Conservation (phyloP, 352 stramenopile genomes). For the Phytopythium cucurbitacearum region DNA sequence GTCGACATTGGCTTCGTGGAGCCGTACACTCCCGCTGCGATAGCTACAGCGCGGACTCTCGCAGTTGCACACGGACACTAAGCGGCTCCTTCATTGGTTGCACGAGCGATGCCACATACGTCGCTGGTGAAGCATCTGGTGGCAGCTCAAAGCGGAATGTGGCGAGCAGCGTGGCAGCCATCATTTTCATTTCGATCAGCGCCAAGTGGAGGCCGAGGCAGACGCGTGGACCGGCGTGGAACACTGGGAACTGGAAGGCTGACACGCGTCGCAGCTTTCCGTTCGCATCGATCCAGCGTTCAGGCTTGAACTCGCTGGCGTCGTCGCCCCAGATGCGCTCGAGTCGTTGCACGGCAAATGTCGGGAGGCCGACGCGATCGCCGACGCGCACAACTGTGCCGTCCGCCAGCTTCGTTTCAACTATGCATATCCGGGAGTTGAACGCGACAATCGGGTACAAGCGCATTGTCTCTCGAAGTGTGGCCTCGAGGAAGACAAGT, state of each 20-base stretch:
- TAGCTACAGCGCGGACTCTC: background rate
- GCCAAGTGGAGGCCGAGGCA: slow-evolving; percentile 35
- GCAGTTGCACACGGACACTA: background rate
- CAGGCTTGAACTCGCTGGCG: slow-evolving; percentile 52
- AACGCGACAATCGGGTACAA: slow-evolving; percentile 42
- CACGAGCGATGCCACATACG: slow-evolving; percentile 3
- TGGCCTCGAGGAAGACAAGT: slow-evolving; percentile 27
- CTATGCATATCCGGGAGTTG: slow-evolving; percentile 19
- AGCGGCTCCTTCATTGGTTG: background rate
- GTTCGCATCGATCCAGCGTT: slow-evolving; percentile 41
- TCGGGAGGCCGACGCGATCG: slow-evolving; percentile 16
- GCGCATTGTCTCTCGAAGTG: slow-evolving; percentile 40
- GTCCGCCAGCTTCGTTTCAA: slow-evolving; percentile 25
- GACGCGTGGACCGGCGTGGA: slow-evolving; percentile 25
- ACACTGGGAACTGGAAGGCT: slow-evolving; percentile 27
- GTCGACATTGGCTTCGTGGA: slow-evolving; percentile 41
- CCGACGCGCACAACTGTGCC: slow-evolving; percentile 21
- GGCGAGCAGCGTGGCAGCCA: slow-evolving; percentile 18
- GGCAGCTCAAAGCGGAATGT: slow-evolving; percentile 30
- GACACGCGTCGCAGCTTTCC: slow-evolving; percentile 9
- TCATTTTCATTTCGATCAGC: slow-evolving; percentile 49
- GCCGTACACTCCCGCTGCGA: slow-evolving; percentile 1
- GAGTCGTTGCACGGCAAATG: slow-evolving; percentile 28
- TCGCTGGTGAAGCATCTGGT: background rate
- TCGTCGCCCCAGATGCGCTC: slow-evolving; percentile 40